These are phyloP conservation scores for Thielaviopsis punctulata DNA, from an alignment of 2,329 filamentous ascomycete species.

Conservation along the genomic window DNA sequence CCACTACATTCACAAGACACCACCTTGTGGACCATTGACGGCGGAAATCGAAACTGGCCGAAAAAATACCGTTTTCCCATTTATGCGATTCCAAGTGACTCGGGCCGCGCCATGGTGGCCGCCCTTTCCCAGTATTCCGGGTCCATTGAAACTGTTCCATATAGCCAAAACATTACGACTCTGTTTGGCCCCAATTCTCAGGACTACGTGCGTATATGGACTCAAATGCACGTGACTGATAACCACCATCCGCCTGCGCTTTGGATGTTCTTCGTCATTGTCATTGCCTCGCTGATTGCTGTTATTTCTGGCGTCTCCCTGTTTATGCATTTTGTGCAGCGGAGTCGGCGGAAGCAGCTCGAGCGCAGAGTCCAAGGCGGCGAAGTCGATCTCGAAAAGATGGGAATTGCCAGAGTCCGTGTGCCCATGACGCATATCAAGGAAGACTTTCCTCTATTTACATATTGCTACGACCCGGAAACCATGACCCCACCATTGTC, in stretches of 20 bases:
- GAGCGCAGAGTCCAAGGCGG: slow-evolving; percentile 55
- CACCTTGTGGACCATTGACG: slow-evolving; percentile 51
- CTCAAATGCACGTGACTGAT: slow-evolving; percentile 31
- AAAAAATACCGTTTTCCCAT: slow-evolving; percentile 56
- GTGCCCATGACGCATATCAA: slow-evolving; percentile 58
- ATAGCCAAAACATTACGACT: slow-evolving; percentile 36
- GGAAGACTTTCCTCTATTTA: slow-evolving; percentile 54
- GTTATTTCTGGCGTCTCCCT: slow-evolving; percentile 51
- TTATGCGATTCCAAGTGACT: slow-evolving; percentile 57
- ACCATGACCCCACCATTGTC: slow-evolving; percentile 21
- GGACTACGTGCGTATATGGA: slow-evolving; percentile 45
- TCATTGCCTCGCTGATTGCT: slow-evolving; percentile 52
- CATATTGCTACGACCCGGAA: slow-evolving; percentile 46
- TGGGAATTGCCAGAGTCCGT: slow-evolving; percentile 68
- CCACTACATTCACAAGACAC: slow-evolving; percentile 25
- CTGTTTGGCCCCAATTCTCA: slow-evolving; percentile 36
- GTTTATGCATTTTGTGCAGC: slow-evolving; percentile 63
- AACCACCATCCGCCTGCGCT: slow-evolving; percentile 45
- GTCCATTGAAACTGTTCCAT: slow-evolving; percentile 45
- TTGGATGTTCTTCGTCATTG: slow-evolving; percentile 62
- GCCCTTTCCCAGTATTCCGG: slow-evolving; percentile 64
- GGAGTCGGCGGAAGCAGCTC: slow-evolving; percentile 48
- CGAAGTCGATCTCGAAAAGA: slow-evolving; percentile 69
- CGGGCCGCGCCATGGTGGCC: slow-evolving; percentile 51
- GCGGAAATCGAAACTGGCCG: slow-evolving; percentile 51